Percentiles rank a stretch among this genome's conserved stretches.
Conservation (phyloP, 2,329 filamentous ascomycete genomes). For the Lachnellula suecica region DNA sequence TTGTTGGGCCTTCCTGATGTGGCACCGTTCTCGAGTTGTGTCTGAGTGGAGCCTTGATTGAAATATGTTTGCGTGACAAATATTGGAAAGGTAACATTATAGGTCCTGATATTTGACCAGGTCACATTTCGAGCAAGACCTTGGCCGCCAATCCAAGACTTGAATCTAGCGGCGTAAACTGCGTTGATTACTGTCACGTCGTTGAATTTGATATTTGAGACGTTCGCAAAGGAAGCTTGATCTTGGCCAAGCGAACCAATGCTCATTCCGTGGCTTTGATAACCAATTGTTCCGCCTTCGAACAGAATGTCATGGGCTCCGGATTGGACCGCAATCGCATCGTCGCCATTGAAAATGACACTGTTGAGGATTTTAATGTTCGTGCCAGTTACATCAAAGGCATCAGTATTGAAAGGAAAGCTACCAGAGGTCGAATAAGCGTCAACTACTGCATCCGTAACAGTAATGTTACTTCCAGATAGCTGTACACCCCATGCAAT, state of each 20-base stretch:
- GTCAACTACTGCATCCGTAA: constrained; percentile 40
- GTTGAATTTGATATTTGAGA: constrained; percentile 42
- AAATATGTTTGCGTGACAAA: constrained; percentile 46
- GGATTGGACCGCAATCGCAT: constrained; percentile 41
- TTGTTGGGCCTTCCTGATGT: constrained; percentile 35
- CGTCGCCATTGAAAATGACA: constrained; percentile 43
- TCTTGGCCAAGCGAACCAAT: constrained; percentile 43
- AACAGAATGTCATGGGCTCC: constrained; percentile 40
- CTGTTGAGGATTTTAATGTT: constrained; percentile 31
- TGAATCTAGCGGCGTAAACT: constrained; percentile 43
- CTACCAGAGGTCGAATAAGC: constrained; percentile 7
- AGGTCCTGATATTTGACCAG: constrained; percentile 42
- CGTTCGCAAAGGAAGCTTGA: constrained; percentile 36
- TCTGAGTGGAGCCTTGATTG: constrained; percentile 38
- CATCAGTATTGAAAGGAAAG: constrained; percentile 29
- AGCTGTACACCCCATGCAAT: constrained; percentile 43
- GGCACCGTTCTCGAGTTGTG: constrained; percentile 26
- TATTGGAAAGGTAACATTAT: constrained; percentile 45
- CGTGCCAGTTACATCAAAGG: constrained; percentile 34
- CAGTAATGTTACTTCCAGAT: constrained; percentile 39
- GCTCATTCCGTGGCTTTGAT: constrained; percentile 43
- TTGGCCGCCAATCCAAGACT: constrained; percentile 42
- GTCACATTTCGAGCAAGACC: constrained; percentile 42
- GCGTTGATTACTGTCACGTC: constrained; percentile 41
- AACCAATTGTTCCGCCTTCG: constrained; percentile 40